A percentile compares a stretch with the other conserved stretches of the same genome.
Conservation (phyloP, 1,139 yeast genomes). For the Torulaspora globosa region DNA sequence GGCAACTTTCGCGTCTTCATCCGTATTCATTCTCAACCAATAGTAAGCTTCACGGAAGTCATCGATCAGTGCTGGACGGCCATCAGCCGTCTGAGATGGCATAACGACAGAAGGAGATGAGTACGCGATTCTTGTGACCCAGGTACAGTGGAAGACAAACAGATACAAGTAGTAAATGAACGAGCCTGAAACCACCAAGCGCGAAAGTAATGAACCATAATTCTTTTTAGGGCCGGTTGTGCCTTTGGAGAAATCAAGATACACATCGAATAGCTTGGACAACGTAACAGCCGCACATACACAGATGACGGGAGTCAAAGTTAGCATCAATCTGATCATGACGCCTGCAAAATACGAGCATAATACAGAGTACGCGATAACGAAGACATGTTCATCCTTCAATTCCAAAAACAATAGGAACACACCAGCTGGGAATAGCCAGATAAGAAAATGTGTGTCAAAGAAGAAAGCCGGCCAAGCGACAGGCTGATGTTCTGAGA, state of each 20-base stretch:
- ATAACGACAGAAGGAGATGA: slow-evolving; percentile 97
- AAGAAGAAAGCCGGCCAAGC: slow-evolving; percentile 99
- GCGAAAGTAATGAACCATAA: slow-evolving; percentile 17
- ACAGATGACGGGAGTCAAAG: slow-evolving; percentile 94
- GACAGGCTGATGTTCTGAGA: slow-evolving; percentile 98
- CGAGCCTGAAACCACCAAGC: slow-evolving; percentile 56
- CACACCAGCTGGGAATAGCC: slow-evolving; percentile 98
- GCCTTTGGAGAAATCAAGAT: slow-evolving; percentile 54
- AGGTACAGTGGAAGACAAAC: slow-evolving; percentile 92
- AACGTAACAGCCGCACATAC: slow-evolving; percentile 85
- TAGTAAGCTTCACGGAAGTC: slow-evolving; percentile 98
- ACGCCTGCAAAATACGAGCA: slow-evolving; percentile 99
- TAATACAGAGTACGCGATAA: slow-evolving; percentile 82
- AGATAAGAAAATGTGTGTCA: slow-evolving; percentile 85
- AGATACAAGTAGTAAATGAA: slow-evolving; percentile 70
- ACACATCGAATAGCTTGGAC: slow-evolving; percentile 78
- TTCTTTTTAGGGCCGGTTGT: slow-evolving; percentile 11
- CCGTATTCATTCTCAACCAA: slow-evolving; percentile 97
- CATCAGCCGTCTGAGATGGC: slow-evolving; percentile 78
- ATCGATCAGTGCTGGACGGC: slow-evolving; percentile 79
- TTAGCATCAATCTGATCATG: slow-evolving; percentile 96
- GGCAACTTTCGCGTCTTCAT: slow-evolving; percentile 92
- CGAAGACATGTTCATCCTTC: slow-evolving; percentile 86
- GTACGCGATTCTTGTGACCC: slow-evolving; percentile 95
- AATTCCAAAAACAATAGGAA: slow-evolving; percentile 86